Conservation (phyloP, 1,284 basidiomycete genomes). For the Cutaneotrichosporon cavernicola region DNA sequence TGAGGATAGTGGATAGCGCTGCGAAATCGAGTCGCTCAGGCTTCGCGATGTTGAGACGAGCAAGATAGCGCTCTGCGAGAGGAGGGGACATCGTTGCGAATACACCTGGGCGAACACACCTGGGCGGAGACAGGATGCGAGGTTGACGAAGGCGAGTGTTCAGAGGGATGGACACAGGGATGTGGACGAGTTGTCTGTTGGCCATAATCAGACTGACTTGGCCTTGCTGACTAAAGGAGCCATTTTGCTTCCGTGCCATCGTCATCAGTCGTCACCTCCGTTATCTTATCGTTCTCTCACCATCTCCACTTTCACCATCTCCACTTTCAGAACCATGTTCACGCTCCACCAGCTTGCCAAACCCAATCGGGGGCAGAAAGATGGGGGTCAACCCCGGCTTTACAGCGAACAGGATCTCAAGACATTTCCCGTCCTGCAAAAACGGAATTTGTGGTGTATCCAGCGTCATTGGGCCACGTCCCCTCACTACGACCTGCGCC, state of each 20-base stretch:
- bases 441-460: slow-evolving; percentile 46
- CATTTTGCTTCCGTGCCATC: neutral
- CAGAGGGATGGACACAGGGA: too few species aligned
- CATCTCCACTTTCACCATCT: neutral
- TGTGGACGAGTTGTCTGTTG: too few species aligned
- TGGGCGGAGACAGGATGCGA: neutral
- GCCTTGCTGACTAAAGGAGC: neutral
- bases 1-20: slow-evolving; percentile 10
- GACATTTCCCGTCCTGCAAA: slow-evolving; percentile 35
- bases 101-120: neutral
- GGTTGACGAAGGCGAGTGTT: neutral
- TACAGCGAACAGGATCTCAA: slow-evolving; percentile 26
- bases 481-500: slow-evolving; percentile 45
- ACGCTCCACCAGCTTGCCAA: slow-evolving; percentile 1
- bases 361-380: neutral
- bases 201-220: too few species aligned
- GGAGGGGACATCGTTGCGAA: neutral
- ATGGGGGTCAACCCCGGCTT: slow-evolving; percentile 13
- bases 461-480: slow-evolving; percentile 46
- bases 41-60: slow-evolving; percentile 10
- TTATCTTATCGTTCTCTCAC: slow-evolving; percentile 4
- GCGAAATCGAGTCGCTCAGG: slow-evolving; percentile 12
- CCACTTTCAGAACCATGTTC: neutral
- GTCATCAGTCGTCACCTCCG: neutral
- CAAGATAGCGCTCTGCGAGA: slow-evolving; percentile 19